Evolutionary conservation across 805 yeast genomes (phyloP).

Genomic region (Blastobotrys peoriensis): DNA sequence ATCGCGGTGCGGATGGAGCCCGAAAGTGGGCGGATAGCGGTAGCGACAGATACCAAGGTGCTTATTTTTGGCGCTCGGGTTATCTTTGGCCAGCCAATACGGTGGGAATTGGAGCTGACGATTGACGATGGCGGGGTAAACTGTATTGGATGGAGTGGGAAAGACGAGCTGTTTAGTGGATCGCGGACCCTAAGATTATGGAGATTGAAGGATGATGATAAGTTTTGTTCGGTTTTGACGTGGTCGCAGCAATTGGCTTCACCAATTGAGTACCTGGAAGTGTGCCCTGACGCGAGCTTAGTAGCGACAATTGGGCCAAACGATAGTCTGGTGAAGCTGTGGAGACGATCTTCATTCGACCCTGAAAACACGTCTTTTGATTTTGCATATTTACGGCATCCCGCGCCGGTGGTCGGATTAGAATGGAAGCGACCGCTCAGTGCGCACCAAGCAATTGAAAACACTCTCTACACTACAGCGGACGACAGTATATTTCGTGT

Average conservation of each 20-base stretch:
- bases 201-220: conserved; percentile 34
- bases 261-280: conserved; percentile 50
- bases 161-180: conserved; percentile 56
- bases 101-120: not conserved
- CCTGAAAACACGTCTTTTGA: conserved; percentile 60
- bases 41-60: conserved; percentile 19
- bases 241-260: conserved; percentile 54
- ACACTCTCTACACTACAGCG: conserved; percentile 54
- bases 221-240: conserved; percentile 6
- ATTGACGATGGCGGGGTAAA: conserved; percentile 31
- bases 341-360: conserved; percentile 71
- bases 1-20: conserved; percentile 57
- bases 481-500: conserved; percentile 53
- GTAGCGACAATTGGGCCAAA: conserved; percentile 58
- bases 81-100: conserved; percentile 17
- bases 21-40: conserved; percentile 44
- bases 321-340: conserved; percentile 66
- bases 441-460: conserved; percentile 36
- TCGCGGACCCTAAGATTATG: conserved; percentile 51
- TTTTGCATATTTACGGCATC: conserved; percentile 61
- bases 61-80: conserved; percentile 21
- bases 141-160: conserved; percentile 50
- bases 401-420: conserved; percentile 43
- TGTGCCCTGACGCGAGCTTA: conserved; percentile 62
- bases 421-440: conserved; percentile 32